These are phyloP conservation scores for Gossypium rotundifolium DNA, from an alignment of 345 rosid genomes.

Conservation along the genomic window DNA sequence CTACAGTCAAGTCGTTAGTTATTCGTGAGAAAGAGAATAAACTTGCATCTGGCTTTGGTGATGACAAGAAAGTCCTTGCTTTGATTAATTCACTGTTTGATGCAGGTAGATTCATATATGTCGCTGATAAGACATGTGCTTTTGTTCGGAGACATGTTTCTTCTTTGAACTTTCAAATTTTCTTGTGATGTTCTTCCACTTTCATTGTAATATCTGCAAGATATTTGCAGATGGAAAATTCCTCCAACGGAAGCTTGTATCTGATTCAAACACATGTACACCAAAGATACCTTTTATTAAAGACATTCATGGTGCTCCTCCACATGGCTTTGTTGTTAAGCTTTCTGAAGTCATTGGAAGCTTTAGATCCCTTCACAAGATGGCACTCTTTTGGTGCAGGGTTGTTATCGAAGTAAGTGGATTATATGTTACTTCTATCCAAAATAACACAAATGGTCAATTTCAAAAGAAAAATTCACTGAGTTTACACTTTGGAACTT, in stretches of 20 bases:
- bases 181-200: constrained; percentile 33
- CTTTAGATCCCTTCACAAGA: constrained; percentile 61
- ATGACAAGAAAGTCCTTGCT: constrained; percentile 56
- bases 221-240: constrained; percentile 73
- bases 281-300: constrained; percentile 43
- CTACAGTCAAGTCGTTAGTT: constrained; percentile 81
- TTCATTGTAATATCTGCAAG: constrained; percentile 65
- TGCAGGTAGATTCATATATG: constrained; percentile 51
- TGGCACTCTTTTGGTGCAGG: constrained; percentile 85
- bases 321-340: constrained; percentile 67
- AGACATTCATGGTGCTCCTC: constrained; percentile 90
- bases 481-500: background rate
- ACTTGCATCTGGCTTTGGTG: constrained; percentile 45
- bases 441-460: background rate
- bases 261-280: constrained; percentile 36
- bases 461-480: constrained; percentile 1
- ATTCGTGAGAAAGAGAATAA: constrained; percentile 89
- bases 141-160: background rate
- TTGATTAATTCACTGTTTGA: constrained; percentile 52
- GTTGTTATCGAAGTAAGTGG: constrained; percentile 76
- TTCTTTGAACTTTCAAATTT: constrained; percentile 8
- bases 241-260: constrained; percentile 61
- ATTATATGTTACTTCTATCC: constrained; percentile 7
- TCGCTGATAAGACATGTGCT: constrained; percentile 3
- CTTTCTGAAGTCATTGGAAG: constrained; percentile 92